Percentiles rank a stretch among this genome's conserved stretches.
Evolutionary conservation across 2,329 filamentous ascomycete genomes (phyloP).

Genomic region (Ophiocordyceps unilateralis): DNA sequence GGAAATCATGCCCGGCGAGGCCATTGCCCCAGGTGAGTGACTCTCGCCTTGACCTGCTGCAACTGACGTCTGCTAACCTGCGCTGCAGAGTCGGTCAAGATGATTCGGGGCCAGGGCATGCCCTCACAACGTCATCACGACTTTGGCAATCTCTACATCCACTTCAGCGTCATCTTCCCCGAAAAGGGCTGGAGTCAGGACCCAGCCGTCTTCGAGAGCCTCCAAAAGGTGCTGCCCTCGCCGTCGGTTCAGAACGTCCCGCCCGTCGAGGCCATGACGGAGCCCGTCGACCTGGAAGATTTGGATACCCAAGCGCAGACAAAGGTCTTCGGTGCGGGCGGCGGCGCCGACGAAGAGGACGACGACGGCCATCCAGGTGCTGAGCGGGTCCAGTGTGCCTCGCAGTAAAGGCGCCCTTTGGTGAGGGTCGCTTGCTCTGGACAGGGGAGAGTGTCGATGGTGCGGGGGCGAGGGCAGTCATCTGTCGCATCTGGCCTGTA

Average conservation of each 20-base stretch:
- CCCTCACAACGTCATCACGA: slow-evolving; percentile 91
- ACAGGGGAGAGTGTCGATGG: neutral
- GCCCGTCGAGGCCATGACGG: slow-evolving; percentile 75
- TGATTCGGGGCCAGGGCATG: slow-evolving; percentile 95
- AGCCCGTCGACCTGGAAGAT: slow-evolving; percentile 75
- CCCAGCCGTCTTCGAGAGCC: slow-evolving; percentile 53
- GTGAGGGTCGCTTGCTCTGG: neutral
- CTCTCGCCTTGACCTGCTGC: neutral
- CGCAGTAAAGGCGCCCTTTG: slow-evolving; percentile 43
- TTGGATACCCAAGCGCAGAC: slow-evolving; percentile 51
- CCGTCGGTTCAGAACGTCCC: slow-evolving; percentile 45
- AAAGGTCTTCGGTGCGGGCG: slow-evolving; percentile 51
- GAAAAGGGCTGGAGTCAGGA: slow-evolving; percentile 54
- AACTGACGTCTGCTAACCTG: neutral
- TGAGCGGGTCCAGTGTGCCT: slow-evolving; percentile 74
- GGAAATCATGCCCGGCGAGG: slow-evolving; percentile 84
- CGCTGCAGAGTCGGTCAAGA: slow-evolving; percentile 66
- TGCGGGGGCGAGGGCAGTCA: neutral
- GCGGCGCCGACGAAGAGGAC: slow-evolving; percentile 50
- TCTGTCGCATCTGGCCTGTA: neutral
- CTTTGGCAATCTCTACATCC: slow-evolving; percentile 88
- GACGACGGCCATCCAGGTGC: slow-evolving; percentile 59
- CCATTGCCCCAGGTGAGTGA: slow-evolving; percentile 71
- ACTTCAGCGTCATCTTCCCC: slow-evolving; percentile 96
- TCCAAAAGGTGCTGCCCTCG: slow-evolving; percentile 73